A percentile compares a stretch with the other conserved stretches of the same genome.
These are phyloP conservation scores for Adiantum capillusveneris DNA, from an alignment of 75 land plant genomes.

Conservation along the genomic window DNA sequence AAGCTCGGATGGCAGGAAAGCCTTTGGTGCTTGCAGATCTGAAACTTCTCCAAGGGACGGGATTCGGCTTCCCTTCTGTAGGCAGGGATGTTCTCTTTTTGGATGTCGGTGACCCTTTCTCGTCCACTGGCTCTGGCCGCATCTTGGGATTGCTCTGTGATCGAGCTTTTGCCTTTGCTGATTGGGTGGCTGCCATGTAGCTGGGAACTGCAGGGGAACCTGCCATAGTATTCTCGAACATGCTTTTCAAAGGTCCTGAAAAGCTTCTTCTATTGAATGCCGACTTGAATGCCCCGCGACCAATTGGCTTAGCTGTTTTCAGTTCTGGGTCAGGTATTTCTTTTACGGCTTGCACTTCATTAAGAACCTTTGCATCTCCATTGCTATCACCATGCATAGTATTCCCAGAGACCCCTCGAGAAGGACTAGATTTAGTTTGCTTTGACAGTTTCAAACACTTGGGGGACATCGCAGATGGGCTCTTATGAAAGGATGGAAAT, in stretches of 20 bases:
- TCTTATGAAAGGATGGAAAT: too few species aligned
- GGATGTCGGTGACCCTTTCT: background rate
- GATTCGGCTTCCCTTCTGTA: background rate
- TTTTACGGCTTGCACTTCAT: background rate
- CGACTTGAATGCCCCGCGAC: background rate
- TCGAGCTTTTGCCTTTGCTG: conserved; percentile 71
- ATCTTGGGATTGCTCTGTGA: conserved; percentile 28
- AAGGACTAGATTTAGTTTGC: background rate
- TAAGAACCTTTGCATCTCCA: background rate
- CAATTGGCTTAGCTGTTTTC: background rate
- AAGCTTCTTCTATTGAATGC: background rate
- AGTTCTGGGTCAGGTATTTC: background rate
- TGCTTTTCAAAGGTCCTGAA: conserved; percentile 1
- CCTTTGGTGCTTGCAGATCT: conserved; percentile 2
- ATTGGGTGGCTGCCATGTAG: conserved; percentile 90
- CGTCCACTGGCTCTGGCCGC: conserved; percentile 4
- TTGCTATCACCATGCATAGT: too few species aligned
- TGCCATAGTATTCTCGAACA: conserved; percentile 7
- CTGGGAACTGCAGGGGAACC: conserved; percentile 32
- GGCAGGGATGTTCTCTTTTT: conserved; percentile 3
- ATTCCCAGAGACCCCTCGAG: background rate
- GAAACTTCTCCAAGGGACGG: background rate
- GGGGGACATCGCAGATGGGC: too few species aligned
- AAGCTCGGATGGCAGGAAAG: background rate
- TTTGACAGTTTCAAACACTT: background rate